Conservation (phyloP, 208 protist species). For the Trypanosoma melophagium region DNA sequence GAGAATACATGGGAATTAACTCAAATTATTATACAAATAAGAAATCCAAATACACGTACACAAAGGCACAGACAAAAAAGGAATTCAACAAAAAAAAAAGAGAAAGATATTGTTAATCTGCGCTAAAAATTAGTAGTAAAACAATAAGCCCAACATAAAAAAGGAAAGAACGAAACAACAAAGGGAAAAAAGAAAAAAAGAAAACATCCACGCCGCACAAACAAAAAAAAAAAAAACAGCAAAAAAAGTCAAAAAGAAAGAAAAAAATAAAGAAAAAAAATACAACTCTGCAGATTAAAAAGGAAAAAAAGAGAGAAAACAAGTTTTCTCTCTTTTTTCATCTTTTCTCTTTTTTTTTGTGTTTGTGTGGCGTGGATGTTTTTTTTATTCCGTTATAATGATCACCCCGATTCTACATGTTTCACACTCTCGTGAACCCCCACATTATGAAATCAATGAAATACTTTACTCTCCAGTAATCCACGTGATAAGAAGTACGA, state of each 20-base stretch:
- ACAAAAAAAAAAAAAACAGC: background rate
- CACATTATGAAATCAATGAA: constrained; percentile 5
- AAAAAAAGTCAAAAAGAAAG: background rate
- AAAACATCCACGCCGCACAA: background rate
- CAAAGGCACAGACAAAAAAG: background rate
- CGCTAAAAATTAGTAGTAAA: too few relatives aligned
- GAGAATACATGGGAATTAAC: background rate
- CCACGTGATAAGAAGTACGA: constrained; percentile 38
- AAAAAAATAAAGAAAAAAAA: background rate
- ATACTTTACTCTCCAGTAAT: constrained; percentile 19
- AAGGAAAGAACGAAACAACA: background rate
- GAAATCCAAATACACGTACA: background rate
- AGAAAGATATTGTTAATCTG: background rate
- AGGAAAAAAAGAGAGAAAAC: constrained; percentile 1
- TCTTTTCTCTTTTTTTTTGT: too few relatives aligned
- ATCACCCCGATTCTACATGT: background rate
- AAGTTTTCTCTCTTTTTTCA: too few relatives aligned
- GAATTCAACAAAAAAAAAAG: background rate
- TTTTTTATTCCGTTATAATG: background rate
- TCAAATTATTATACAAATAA: too few relatives aligned
- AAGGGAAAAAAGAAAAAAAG: too few relatives aligned
- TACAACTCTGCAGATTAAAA: background rate
- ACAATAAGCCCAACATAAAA: background rate
- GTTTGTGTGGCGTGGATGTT: too few relatives aligned
- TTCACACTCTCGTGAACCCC: background rate